Percentiles rank a stretch among this genome's conserved stretches.
These are phyloP conservation scores for Naganishia antarctica DNA, from an alignment of 768 basidiomycete species.

Conservation along the genomic window DNA sequence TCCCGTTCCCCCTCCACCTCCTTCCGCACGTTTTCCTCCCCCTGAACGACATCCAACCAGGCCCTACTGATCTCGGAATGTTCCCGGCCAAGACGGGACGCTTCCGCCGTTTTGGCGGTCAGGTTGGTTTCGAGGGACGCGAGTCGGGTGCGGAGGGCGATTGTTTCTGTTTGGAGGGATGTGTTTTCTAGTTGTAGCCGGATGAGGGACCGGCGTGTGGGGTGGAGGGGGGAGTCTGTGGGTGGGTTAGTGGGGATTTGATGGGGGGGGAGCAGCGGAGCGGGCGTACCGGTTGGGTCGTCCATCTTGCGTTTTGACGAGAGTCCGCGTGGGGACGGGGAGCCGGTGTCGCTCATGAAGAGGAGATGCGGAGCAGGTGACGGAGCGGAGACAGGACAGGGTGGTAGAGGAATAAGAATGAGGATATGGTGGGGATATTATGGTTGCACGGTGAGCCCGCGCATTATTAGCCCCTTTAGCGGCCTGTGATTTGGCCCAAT, in stretches of 20 bases:
- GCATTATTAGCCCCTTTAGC: too few relatives aligned
- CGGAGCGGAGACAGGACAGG: too few relatives aligned
- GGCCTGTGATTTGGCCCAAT: too few relatives aligned
- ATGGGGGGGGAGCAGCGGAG: not conserved
- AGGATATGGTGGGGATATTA: too few relatives aligned
- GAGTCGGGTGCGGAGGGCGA: conserved; percentile 28
- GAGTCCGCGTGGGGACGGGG: conserved; percentile 4
- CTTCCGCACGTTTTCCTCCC: conserved; percentile 28
- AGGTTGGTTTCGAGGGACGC: conserved; percentile 26
- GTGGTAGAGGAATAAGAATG: too few relatives aligned
- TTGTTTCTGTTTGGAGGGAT: conserved; percentile 30
- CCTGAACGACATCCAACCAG: conserved; percentile 32
- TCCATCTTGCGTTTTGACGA: conserved; percentile 1
- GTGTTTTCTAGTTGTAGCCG: conserved; percentile 19
- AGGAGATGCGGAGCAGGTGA: not conserved
- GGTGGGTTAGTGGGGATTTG: not conserved
- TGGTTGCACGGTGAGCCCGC: too few relatives aligned
- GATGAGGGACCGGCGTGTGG: conserved; percentile 24
- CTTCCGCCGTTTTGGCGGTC: conserved; percentile 34
- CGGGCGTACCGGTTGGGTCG: not conserved
- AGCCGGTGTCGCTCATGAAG: conserved; percentile 4
- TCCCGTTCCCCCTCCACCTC: conserved; percentile 33
- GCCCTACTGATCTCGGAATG: conserved; percentile 35
- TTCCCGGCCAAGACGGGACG: conserved; percentile 36
- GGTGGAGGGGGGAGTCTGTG: conserved; percentile 27